Evolutionary conservation across 441 rosid genomes (phyloP).

Genomic region (Monsonia emarginata): DNA sequence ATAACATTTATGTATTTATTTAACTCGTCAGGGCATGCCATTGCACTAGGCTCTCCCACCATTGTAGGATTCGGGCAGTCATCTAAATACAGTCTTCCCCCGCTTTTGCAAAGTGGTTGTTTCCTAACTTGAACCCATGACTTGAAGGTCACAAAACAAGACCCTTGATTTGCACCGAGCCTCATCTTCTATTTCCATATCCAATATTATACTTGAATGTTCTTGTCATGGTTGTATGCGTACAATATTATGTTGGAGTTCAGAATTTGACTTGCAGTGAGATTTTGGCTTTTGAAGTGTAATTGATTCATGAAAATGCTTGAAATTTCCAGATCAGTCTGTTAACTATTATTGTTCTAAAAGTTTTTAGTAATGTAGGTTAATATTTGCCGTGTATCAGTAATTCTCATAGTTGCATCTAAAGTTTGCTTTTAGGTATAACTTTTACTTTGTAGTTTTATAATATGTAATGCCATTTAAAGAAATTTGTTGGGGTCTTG

Average conservation of each 20-base stretch:
- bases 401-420: neutral
- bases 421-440: neutral
- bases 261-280: neutral
- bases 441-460: neutral
- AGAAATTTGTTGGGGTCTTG: neutral
- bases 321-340: neutral
- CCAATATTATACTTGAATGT: neutral
- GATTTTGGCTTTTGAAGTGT: neutral
- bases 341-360: neutral
- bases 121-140: neutral
- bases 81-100: neutral
- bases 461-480: neutral
- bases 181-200: too few relatives aligned
- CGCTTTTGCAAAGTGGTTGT: neutral
- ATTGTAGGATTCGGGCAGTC: neutral
- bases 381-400: neutral
- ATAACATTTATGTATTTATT: neutral
- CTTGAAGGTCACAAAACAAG: too few relatives aligned
- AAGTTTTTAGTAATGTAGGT: neutral
- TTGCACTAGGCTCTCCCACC: neutral
- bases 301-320: neutral
- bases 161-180: too few relatives aligned
- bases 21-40: neutral
- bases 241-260: neutral
- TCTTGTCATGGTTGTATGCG: neutral